These are phyloP conservation scores for Gracilaria domingensis DNA, from an alignment of 23 red algal genomes.

Conservation along the genomic window DNA sequence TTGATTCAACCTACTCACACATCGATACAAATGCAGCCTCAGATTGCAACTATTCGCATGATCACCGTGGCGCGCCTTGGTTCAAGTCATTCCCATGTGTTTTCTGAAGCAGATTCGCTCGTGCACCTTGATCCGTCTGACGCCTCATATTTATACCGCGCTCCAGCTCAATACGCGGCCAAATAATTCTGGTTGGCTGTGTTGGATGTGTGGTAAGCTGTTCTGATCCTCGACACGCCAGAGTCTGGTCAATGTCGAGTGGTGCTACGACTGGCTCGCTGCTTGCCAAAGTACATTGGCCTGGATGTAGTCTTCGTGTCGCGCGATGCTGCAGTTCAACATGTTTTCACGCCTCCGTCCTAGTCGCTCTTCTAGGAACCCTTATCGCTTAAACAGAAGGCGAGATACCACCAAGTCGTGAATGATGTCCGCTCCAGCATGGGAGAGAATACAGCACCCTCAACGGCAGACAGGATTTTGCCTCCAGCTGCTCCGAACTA, in stretches of 20 bases:
- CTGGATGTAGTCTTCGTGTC: not conserved
- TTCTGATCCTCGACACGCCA: not conserved
- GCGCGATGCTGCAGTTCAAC: not conserved
- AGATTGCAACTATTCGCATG: not conserved
- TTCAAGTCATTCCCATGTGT: not conserved
- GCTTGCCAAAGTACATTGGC: not conserved
- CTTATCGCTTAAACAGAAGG: not conserved
- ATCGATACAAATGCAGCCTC: not conserved
- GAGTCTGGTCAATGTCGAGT: not conserved
- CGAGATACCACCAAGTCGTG: not conserved
- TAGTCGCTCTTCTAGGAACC: not conserved
- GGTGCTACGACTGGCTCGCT: not conserved
- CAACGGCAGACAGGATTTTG: not conserved
- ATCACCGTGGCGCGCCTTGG: not conserved
- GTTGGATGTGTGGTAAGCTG: not conserved
- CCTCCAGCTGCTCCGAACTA: not conserved
- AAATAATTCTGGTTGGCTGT: not conserved
- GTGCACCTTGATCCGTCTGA: not conserved
- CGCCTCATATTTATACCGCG: not conserved
- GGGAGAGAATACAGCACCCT: not conserved
- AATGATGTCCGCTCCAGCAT: not conserved
- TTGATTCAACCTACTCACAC: conserved; percentile 4
- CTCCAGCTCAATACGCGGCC: not conserved
- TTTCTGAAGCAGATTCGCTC: not conserved
- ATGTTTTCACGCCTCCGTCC: not conserved